Conservation (phyloP, 1,284 basidiomycete genomes). For the Afroboletus lepidellus region DNA sequence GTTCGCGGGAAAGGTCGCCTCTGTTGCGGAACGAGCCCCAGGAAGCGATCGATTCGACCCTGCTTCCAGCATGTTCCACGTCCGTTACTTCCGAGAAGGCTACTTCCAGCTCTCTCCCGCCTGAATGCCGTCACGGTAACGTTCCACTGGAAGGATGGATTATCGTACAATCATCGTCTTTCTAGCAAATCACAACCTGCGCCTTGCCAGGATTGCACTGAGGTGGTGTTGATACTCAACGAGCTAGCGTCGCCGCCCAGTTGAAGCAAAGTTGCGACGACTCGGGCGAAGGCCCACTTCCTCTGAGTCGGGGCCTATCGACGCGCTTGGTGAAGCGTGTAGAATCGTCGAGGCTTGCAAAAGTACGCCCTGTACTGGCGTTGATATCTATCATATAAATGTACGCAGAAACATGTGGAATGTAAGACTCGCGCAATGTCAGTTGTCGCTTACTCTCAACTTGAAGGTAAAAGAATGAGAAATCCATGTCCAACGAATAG, state of each 20-base stretch:
- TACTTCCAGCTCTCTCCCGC: slow-evolving; percentile 48
- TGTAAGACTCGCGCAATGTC: neutral
- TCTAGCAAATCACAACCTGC: slow-evolving; percentile 37
- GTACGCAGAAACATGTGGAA: neutral
- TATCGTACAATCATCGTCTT: neutral
- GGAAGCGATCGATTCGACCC: slow-evolving; percentile 40
- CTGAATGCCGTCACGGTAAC: slow-evolving; percentile 40
- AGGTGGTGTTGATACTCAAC: slow-evolving; percentile 47
- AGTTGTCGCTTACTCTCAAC: neutral
- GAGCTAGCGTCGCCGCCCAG: slow-evolving; percentile 40
- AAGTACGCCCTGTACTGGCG: slow-evolving; percentile 51
- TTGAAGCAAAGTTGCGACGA: slow-evolving; percentile 39
- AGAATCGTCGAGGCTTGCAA: slow-evolving; percentile 41
- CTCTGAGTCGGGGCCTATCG: slow-evolving; percentile 48
- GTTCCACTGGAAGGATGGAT: neutral
- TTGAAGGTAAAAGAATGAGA: neutral
- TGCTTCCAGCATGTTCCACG: slow-evolving; percentile 37
- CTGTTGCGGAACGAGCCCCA: slow-evolving; percentile 26
- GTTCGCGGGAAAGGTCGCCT: slow-evolving; percentile 41
- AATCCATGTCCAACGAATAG: too few species aligned
- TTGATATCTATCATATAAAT: slow-evolving; percentile 18
- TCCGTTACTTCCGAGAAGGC: slow-evolving; percentile 44
- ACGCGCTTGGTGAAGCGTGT: slow-evolving; percentile 51
- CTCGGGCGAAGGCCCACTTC: slow-evolving; percentile 49
- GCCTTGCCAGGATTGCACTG: slow-evolving; percentile 45